Evolutionary conservation across 2,329 filamentous ascomycete species (phyloP).

Genomic region (Ophiocordyceps camponoti-leonardi): DNA sequence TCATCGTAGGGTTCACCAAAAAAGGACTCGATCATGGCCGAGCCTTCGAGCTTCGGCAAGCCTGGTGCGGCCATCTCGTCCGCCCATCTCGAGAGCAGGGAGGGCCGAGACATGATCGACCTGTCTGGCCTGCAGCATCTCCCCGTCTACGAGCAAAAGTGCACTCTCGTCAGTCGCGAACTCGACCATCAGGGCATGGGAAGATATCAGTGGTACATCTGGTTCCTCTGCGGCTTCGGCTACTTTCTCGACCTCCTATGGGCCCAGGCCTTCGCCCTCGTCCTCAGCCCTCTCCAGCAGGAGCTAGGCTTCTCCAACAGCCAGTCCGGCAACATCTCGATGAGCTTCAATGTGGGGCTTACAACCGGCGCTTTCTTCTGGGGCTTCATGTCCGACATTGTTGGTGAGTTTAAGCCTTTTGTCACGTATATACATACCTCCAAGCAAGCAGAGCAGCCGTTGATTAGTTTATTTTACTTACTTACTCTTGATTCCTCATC

Average conservation of each 20-base stretch:
- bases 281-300: conserved; percentile 34
- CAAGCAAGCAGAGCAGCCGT: background rate
- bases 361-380: conserved; percentile 37
- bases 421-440: too few species aligned
- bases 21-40: background rate
- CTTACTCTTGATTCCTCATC: background rate
- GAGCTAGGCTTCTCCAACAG: conserved; percentile 31
- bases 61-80: too few species aligned
- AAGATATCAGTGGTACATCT: conserved; percentile 33
- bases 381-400: conserved; percentile 36
- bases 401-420: conserved; percentile 12
- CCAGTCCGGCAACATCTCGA: conserved; percentile 28
- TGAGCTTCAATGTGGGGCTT: conserved; percentile 34
- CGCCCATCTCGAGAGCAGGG: background rate
- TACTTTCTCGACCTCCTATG: conserved; percentile 39
- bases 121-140: conserved; percentile 7
- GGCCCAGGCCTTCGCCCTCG: conserved; percentile 39
- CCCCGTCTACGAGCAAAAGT: conserved; percentile 17
- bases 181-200: conserved; percentile 35
- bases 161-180: conserved; percentile 20
- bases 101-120: background rate
- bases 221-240: conserved; percentile 34
- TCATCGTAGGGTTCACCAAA: too few species aligned
- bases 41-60: background rate
- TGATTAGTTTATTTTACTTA: background rate